Percentiles rank a stretch among this genome's conserved stretches.
phyloP scores from a whole-genome alignment of 768 basidiomycete genomes.

The Boletus tylopilopsis region DNA sequence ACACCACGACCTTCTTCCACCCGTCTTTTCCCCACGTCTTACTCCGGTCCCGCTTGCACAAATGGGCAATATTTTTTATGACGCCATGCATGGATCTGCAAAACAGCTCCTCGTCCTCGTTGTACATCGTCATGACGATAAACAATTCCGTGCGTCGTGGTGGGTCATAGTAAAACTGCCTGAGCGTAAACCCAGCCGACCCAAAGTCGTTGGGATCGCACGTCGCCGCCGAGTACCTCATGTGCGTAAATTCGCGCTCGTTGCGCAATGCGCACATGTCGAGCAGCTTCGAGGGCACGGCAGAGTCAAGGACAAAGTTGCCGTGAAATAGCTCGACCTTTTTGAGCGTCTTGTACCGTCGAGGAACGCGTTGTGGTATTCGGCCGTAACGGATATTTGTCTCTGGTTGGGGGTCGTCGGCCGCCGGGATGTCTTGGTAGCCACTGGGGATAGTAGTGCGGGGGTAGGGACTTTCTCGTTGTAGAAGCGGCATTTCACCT shows the following conservation, averaged over 20 bases:
- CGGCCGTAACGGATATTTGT: slow-evolving; percentile 81
- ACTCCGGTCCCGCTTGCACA: slow-evolving; percentile 80
- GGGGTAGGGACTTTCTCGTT: slow-evolving; percentile 36
- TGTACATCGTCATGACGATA: slow-evolving; percentile 99
- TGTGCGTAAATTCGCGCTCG: slow-evolving; percentile 90
- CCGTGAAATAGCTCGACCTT: slow-evolving; percentile 91
- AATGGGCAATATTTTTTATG: slow-evolving; percentile 88
- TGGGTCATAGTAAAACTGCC: slow-evolving; percentile 90
- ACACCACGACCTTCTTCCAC: slow-evolving; percentile 98
- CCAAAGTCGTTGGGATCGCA: slow-evolving; percentile 95
- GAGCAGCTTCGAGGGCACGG: slow-evolving; percentile 88
- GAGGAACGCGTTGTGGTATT: slow-evolving; percentile 86
- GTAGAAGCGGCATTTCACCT: slow-evolving; percentile 66
- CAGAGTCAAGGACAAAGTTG: slow-evolving; percentile 87
- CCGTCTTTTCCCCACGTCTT: slow-evolving; percentile 98
- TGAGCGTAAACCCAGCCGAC: slow-evolving; percentile 75
- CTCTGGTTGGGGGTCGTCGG: slow-evolving; percentile 34
- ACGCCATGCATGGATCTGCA: slow-evolving; percentile 94
- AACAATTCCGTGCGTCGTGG: slow-evolving; percentile 90
- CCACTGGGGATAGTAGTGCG: slow-evolving; percentile 43
- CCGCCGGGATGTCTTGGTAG: slow-evolving; percentile 31
- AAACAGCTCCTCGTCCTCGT: slow-evolving; percentile 89
- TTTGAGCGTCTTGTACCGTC: slow-evolving; percentile 93
- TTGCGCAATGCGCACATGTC: slow-evolving; percentile 73
- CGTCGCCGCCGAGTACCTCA: slow-evolving; percentile 95